Base-by-base conservation (phyloP, 1,284 basidiomycete genomes). In the Puccinia hordei region DNA sequence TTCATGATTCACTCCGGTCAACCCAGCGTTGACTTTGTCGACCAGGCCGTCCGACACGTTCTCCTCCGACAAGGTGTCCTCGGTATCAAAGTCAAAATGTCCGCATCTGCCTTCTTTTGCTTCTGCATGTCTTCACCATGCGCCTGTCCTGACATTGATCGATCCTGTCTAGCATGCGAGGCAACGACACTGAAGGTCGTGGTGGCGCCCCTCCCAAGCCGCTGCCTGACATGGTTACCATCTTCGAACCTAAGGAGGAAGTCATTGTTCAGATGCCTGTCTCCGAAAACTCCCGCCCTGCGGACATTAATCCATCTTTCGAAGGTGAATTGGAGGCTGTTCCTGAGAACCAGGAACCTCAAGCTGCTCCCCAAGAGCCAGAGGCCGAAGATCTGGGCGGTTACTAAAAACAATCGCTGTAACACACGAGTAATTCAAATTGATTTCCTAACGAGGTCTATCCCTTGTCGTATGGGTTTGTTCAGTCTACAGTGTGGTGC, bases 1-100 rank as follows among this genome's bases (percentile, higher is more conserved):
- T 98, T 98, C 92, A 98, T 99, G 94, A 96, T 99, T 87, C 97
- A 99, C 91, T 98, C 97, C 83, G 97, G 97, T 90, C 96, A 99
- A 89, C 97, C 97, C 85, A 92, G 91, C 81, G 89, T 91, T 82
- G 97, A 99, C 87, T 99, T 96, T 85, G 95, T 99, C 82, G 96
- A 99, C 89, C 91, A 94, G 85, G 97, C 97, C 82, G 95, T 98
- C 85, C 91, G 97, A 84, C 97, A 99, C 90, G 97, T 99, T 84
- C 90, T 99, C 85, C 91, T 99, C 85, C 92, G 94, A 86, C 97
- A 99, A 88, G 97, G 97, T 92, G 97, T 99, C 82, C 91, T 99
- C 83, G 97, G 97, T 86, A 98, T 99, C 90, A 99, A 99, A 88
- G 97, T 99, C 87, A 99, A 99, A 89, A 99, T 99, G 93, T 94